Base-by-base conservation (phyloP, 331 rosid species). In the Malus hybrid region DNA sequence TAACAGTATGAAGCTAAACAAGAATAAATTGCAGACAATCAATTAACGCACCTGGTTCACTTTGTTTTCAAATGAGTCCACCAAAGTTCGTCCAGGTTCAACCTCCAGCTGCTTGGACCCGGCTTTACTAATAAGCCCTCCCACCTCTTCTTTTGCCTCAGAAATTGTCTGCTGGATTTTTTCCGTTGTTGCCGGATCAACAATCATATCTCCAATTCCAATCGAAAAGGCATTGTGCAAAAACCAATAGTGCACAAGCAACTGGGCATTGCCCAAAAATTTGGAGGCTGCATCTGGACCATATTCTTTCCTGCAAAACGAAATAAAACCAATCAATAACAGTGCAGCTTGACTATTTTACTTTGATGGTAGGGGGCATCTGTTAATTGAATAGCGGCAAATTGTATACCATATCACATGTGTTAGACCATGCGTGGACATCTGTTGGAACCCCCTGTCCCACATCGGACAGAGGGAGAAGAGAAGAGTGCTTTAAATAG, bases 241-340 rank as follows among this genome's bases (percentile, higher is more conserved):
- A 84, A 94, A 92, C 99, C 99, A 94, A 76, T 92, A 94, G 80
- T 94, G 92, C 62, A 90, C 97, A 60, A 94, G 99, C 97, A 97
- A 94, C 80, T 94, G 99, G 67, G 95, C 89, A 75, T 94, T 97
- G 77, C 96, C 99, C 67, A 94, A 92, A 81, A 94, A 92, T 34
- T 34, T 34, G 39, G 9, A 34, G 39, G 39, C 39, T 34, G 9
- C 39, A 34, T 34, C 9, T 34, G 9, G 39, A 34, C 39, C 39
- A 7, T 9, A 34, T 34, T 6, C 39, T 34, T 34, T 34, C 39
- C 39, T 34, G 39, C 9, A 34, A 34, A 34, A 34, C 10, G 39
- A 34, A 34, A 34, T 34, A 34, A 34, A 34, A 34, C 0, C 39
- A 34, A 34, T 34, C 39, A 34, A 34, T 34, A 34, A 34, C 39